Conservation (phyloP, 2,329 filamentous ascomycete species). For the Lachnellula cervina region DNA sequence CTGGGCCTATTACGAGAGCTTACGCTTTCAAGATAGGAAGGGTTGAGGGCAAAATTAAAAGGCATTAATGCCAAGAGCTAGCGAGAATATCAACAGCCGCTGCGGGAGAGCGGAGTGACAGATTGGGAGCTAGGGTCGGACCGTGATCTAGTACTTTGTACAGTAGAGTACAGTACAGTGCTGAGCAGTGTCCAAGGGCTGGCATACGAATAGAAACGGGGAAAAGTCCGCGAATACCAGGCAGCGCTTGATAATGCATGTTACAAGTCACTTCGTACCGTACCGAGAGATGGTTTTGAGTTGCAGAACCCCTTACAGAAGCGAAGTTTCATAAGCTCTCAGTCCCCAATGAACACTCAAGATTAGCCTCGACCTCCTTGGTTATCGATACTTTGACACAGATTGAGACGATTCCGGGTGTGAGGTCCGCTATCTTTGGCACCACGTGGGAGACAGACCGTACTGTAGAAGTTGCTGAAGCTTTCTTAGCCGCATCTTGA, state of each 20-base stretch:
- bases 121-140: slow-evolving; percentile 14
- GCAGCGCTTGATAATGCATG: slow-evolving; percentile 4
- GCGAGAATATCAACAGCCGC: slow-evolving; percentile 3
- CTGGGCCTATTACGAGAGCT: neutral
- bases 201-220: slow-evolving; percentile 13
- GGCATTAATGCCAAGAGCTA: slow-evolving; percentile 20
- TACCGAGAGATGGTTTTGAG: slow-evolving; percentile 18
- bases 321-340: slow-evolving; percentile 25
- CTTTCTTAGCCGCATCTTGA: slow-evolving; percentile 11
- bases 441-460: slow-evolving; percentile 7
- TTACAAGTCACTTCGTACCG: slow-evolving; percentile 6
- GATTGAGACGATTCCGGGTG: slow-evolving; percentile 13
- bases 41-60: slow-evolving; percentile 1
- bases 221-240: slow-evolving; percentile 5
- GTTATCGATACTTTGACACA: slow-evolving; percentile 12
- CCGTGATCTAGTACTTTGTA: slow-evolving; percentile 1
- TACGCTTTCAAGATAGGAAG: neutral
- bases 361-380: slow-evolving; percentile 13
- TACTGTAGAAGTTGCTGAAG: neutral
- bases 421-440: slow-evolving; percentile 8
- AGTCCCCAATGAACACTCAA: slow-evolving; percentile 21
- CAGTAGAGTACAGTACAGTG: neutral
- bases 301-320: slow-evolving; percentile 13
- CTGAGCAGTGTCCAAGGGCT: neutral
- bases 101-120: slow-evolving; percentile 1